Base-by-base conservation (phyloP, 441 rosid genomes). In the Corymbia citriodora region DNA sequence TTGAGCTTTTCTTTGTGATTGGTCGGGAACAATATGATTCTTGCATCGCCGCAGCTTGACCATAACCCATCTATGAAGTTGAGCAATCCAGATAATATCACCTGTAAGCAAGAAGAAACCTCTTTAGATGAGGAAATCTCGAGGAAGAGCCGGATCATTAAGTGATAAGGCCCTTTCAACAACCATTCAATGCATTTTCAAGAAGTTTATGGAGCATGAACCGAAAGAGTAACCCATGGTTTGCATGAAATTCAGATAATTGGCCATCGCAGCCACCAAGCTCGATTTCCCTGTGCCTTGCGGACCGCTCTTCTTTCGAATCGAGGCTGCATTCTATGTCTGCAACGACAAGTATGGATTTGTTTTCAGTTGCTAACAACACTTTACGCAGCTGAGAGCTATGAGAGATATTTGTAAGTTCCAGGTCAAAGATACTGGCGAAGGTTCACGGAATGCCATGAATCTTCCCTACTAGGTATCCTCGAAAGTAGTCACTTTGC, bases 361-460 rank as follows among this genome's bases (percentile, higher is more conserved):
- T 63, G 57, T 90, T 85, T 21, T 88, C 88, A 18, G 87, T 88
- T 31, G 90, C 50, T 48, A 65, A 65, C 40, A 88, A 65, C 53
- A 65, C 83, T 90, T 55, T 88, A 61, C 88, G 70, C 86, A 90
- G 89, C 85, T 40, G 72, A 36, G 88, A 90, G 86, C 88, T 88
- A 23, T 40, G 55, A 23, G 86, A 5, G 18, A 85, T 63, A 36
- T n/a, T n/a, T 31, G 83, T 9, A 17, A 88, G 86, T 68, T 90
- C 88, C 33, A 82, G 59, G 23, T 88, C 92, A 52, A 88, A 90
- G 54, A 85, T 89, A 57, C 87, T 90, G 91, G 50, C 88, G 88
- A 45, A 90, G 86, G 87, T 81, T 90, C 85, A 88, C 89, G 45
- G 90, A 86, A 54, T 27, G 88, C 90, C 92, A 90, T 11, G 82